A percentile compares a stretch with the other conserved stretches of the same genome.
These are phyloP conservation scores for Spatholobus suberectus DNA, from an alignment of 306 rosid genomes.

Conservation along the genomic window DNA sequence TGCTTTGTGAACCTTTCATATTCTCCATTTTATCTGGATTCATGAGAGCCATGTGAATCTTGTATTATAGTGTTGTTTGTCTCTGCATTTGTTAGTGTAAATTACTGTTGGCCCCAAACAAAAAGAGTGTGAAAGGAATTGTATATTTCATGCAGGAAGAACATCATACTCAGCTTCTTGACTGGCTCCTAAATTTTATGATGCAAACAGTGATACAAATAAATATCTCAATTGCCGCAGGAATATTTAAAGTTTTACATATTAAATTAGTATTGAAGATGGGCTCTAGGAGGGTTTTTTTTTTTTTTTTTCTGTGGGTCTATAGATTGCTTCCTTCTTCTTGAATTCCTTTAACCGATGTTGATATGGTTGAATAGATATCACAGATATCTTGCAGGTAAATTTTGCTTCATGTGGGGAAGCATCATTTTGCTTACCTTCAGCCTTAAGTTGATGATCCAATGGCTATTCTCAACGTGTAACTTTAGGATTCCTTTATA, in stretches of 20 bases:
- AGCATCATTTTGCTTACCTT: conserved; percentile 21
- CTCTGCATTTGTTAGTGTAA: conserved; percentile 14
- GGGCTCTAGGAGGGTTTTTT: neutral
- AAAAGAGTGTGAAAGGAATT: conserved; percentile 19
- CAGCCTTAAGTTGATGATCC: conserved; percentile 25
- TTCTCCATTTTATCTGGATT: conserved; percentile 24
- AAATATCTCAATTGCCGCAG: conserved; percentile 2
- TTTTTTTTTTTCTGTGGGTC: neutral
- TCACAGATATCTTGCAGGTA: conserved; percentile 10
- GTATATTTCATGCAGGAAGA: conserved; percentile 14
- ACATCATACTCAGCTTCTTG: conserved; percentile 6
- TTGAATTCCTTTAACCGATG: neutral
- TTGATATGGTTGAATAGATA: conserved; percentile 28
- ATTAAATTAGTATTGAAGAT: conserved; percentile 2
- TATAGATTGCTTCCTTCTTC: conserved; percentile 9
- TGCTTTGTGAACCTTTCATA: neutral
- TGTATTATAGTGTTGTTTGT: conserved; percentile 3
- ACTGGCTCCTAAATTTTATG: conserved; percentile 20
- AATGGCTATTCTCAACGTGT: conserved; percentile 18
- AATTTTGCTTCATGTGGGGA: conserved; percentile 21
- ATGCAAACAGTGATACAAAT: neutral
- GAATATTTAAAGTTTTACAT: neutral
- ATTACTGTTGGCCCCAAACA: neutral
- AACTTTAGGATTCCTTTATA: conserved; percentile 24
- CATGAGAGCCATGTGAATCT: conserved; percentile 1